phyloP scores from a whole-genome alignment of 2,329 filamentous ascomycete species.

The Fusarium sarcochroum region DNA sequence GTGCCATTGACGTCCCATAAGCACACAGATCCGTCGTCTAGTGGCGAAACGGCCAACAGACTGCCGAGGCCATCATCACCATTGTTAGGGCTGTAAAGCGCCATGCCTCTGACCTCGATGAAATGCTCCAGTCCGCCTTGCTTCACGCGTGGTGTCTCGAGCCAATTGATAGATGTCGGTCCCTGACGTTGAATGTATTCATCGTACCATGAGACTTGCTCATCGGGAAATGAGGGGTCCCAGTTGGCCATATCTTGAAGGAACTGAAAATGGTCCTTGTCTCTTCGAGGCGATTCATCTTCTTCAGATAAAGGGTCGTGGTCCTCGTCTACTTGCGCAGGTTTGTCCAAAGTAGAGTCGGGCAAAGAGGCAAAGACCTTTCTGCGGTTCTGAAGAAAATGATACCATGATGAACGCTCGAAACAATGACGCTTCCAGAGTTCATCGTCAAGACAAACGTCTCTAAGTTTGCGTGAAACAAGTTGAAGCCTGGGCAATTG shows the following conservation, averaged over 20 bases:
- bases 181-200: slow-evolving; percentile 90
- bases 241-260: slow-evolving; percentile 79
- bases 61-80: slow-evolving; percentile 61
- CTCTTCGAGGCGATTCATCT: slow-evolving; percentile 34
- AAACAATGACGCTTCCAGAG: slow-evolving; percentile 86
- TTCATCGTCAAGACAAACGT: slow-evolving; percentile 78
- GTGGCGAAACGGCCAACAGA: slow-evolving; percentile 77
- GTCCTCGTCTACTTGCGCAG: slow-evolving; percentile 8
- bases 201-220: slow-evolving; percentile 86
- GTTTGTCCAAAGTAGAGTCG: slow-evolving; percentile 24
- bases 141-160: slow-evolving; percentile 71
- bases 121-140: slow-evolving; percentile 60
- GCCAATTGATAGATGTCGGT: slow-evolving; percentile 81
- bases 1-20: slow-evolving; percentile 82
- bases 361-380: slow-evolving; percentile 51
- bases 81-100: slow-evolving; percentile 70
- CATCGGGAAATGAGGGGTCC: slow-evolving; percentile 82
- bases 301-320: slow-evolving; percentile 43
- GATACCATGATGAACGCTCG: slow-evolving; percentile 75
- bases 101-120: slow-evolving; percentile 80
- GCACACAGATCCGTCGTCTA: slow-evolving; percentile 90
- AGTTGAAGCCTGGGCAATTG: slow-evolving; percentile 75
- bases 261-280: slow-evolving; percentile 41
- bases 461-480: slow-evolving; percentile 75
- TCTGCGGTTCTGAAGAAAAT: slow-evolving; percentile 65